These are phyloP conservation scores for Pyricularia grisea DNA, from an alignment of 2,329 filamentous ascomycete species.

Conservation along the genomic window DNA sequence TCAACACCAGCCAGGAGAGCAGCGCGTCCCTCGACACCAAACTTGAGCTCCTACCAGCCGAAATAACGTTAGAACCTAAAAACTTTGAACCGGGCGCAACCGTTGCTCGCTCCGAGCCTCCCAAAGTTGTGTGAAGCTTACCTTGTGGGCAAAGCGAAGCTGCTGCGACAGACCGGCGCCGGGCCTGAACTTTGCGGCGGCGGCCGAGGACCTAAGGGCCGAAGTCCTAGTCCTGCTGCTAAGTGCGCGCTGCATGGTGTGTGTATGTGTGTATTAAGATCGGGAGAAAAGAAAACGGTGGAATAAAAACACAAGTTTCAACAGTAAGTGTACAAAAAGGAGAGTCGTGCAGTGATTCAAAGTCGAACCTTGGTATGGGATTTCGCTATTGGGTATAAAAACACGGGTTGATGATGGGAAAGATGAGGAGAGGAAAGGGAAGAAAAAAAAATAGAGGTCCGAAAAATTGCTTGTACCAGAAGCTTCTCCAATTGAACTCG, in stretches of 20 bases:
- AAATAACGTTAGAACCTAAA: neutral
- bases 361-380: neutral
- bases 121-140: conserved; percentile 31
- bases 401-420: neutral
- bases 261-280: neutral
- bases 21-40: conserved; percentile 89
- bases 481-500: conserved; percentile 6
- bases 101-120: neutral
- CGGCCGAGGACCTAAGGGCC: conserved; percentile 59
- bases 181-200: conserved; percentile 52
- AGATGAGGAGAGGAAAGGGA: conserved; percentile 1
- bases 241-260: conserved; percentile 91
- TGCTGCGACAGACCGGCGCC: conserved; percentile 67
- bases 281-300: neutral
- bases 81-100: neutral
- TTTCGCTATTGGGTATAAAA: conserved; percentile 1
- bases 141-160: conserved; percentile 96
- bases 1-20: conserved; percentile 88
- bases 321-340: neutral
- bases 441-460: conserved; percentile 2
- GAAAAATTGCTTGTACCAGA: conserved; percentile 4
- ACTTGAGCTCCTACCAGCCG: conserved; percentile 76
- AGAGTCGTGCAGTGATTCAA: neutral
- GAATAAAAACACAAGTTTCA: neutral
- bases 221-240: conserved; percentile 72